Evolutionary conservation across 2,329 filamentous ascomycete species (phyloP).

Genomic region (Trichoderma simmonsii): DNA sequence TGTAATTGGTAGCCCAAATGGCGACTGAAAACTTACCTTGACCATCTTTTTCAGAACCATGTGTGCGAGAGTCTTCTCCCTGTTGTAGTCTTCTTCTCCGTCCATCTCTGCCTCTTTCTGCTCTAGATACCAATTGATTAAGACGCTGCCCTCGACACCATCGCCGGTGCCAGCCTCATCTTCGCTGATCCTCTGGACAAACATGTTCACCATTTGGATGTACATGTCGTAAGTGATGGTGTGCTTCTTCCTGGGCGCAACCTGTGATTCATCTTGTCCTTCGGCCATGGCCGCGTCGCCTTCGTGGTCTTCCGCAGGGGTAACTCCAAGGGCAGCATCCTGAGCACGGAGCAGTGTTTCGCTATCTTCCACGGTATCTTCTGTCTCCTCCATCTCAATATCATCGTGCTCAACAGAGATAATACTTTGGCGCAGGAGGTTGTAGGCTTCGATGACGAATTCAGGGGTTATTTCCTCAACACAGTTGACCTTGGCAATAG

Average conservation of each 20-base stretch:
- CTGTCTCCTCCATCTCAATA: slow-evolving; percentile 83
- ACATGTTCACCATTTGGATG: slow-evolving; percentile 79
- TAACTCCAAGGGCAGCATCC: slow-evolving; percentile 42
- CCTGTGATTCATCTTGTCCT: slow-evolving; percentile 26
- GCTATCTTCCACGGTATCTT: slow-evolving; percentile 47
- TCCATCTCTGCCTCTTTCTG: slow-evolving; percentile 81
- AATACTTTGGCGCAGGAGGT: slow-evolving; percentile 88
- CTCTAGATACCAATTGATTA: slow-evolving; percentile 89
- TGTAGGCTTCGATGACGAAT: slow-evolving; percentile 90
- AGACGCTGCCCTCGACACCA: slow-evolving; percentile 77
- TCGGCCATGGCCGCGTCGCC: slow-evolving; percentile 45
- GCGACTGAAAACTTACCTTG: slow-evolving; percentile 63
- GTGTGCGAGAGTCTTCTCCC: slow-evolving; percentile 67
- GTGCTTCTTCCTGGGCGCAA: slow-evolving; percentile 58
- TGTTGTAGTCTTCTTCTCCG: slow-evolving; percentile 75
- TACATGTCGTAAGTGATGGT: slow-evolving; percentile 97
- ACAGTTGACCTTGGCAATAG: slow-evolving; percentile 98
- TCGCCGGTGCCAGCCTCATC: slow-evolving; percentile 75
- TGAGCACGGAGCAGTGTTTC: slow-evolving; percentile 42
- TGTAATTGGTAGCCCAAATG: slow-evolving; percentile 36
- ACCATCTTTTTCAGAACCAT: slow-evolving; percentile 96
- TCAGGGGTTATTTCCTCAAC: slow-evolving; percentile 80
- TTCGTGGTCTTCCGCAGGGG: slow-evolving; percentile 46
- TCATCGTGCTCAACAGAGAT: slow-evolving; percentile 98
- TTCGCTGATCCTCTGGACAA: slow-evolving; percentile 79